Evolutionary conservation across 495 filamentous ascomycete genomes (phyloP), one percentile per base, ranked within the genome.

Genomic region (Entonaema liquescens): DNA sequence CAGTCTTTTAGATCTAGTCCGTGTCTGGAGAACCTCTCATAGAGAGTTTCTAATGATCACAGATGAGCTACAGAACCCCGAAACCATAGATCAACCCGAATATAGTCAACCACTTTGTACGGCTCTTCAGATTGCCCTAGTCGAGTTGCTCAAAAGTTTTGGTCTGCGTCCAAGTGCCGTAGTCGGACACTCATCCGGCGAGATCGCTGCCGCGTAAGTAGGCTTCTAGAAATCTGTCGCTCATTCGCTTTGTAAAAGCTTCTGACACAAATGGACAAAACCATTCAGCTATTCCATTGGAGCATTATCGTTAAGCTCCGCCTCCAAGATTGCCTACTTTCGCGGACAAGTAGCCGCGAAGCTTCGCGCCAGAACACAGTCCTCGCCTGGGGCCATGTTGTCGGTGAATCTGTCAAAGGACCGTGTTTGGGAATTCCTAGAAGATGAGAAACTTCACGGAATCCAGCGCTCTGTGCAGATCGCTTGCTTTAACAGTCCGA

Each of bases 401-500:
- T 78, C 83, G 0, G 79, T 81, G 1, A 77, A 76, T n/a, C 17
- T 84, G 1, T 31, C 72, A 3, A 60, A 74, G 76, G 4, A 70
- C 0, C 29, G 61, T 33, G 62, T 85, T n/a, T n/a, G n/a, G n/a
- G n/a, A n/a, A n/a, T n/a, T n/a, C n/a, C n/a, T n/a, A n/a, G n/a
- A n/a, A n/a, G n/a, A n/a, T n/a, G n/a, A n/a, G n/a, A n/a, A n/a
- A n/a, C n/a, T n/a, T n/a, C n/a, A n/a, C n/a, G n/a, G n/a, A n/a
- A n/a, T n/a, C n/a, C n/a, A n/a, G n/a, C n/a, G n/a, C n/a, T n/a
- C n/a, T n/a, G n/a, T n/a, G n/a, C n/a, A n/a, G n/a, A n/a, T n/a
- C n/a, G 84, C 82, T 7, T 87, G 85, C 50, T 33, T 84, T 25
- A 87, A 86, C 62, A 83, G 80, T 52, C 83, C 81, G 6, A 44